Percentiles rank a stretch among this genome's conserved stretches.
Evolutionary conservation across 1,139 yeast genomes (phyloP).

Genomic region (Yamadazyma siamensis): DNA sequence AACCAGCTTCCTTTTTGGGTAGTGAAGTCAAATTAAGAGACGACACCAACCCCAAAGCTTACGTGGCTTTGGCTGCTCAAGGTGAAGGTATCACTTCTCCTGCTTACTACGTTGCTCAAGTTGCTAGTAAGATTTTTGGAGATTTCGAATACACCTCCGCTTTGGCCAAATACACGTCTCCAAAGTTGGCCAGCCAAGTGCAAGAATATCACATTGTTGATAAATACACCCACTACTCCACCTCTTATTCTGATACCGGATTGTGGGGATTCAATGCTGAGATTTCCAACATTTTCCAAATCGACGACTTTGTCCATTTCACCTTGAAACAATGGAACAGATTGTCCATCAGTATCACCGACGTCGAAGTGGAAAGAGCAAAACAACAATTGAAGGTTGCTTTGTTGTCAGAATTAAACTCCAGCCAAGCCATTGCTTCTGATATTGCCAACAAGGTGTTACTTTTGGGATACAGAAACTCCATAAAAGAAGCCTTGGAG

Average conservation of each 20-base stretch:
- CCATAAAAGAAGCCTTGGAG: conserved; percentile 56
- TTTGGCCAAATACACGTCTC: conserved; percentile 66
- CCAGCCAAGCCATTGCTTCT: conserved; percentile 50
- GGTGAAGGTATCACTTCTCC: conserved; percentile 66
- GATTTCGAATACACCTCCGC: conserved; percentile 52
- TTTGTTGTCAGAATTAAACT: conserved; percentile 44
- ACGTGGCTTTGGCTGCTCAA: conserved; percentile 68
- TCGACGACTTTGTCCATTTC: conserved; percentile 78
- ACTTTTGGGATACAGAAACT: conserved; percentile 58
- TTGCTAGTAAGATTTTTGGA: conserved; percentile 72
- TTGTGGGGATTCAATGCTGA: conserved; percentile 79
- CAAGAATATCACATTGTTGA: conserved; percentile 73
- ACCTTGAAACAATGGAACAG: conserved; percentile 85
- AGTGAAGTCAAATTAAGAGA: conserved; percentile 86
- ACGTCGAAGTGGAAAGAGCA: conserved; percentile 75
- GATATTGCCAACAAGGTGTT: conserved; percentile 61
- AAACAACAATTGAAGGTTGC: conserved; percentile 65
- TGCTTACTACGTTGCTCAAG: conserved; percentile 65
- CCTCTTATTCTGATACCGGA: conserved; percentile 71
- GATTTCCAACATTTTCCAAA: conserved; percentile 51
- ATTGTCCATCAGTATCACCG: conserved; percentile 69
- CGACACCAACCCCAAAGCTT: conserved; percentile 78
- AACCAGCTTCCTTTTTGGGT: conserved; percentile 67
- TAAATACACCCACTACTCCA: conserved; percentile 66
- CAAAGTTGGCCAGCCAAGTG: conserved; percentile 76